Conservation (phyloP, 2,329 filamentous ascomycete genomes). For the Cercospora zeae-maydis region DNA sequence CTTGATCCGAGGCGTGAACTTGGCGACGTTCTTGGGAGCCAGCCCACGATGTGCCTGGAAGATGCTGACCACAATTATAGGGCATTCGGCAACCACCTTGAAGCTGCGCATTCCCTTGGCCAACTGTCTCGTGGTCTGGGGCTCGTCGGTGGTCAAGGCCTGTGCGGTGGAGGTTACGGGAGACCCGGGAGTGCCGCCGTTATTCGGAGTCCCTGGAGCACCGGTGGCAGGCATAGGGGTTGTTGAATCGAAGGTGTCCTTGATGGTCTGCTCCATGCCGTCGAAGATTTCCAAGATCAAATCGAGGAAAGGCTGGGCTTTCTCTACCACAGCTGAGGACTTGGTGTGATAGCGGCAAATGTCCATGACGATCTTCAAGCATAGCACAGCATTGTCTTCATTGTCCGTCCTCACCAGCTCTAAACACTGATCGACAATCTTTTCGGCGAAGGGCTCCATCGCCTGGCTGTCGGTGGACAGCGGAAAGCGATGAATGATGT, state of each 20-base stretch:
- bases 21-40: conserved; percentile 79
- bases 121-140: conserved; percentile 68
- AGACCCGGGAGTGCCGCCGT: conserved; percentile 69
- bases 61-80: conserved; percentile 97
- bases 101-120: conserved; percentile 97
- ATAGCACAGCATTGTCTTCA: conserved; percentile 97
- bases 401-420: conserved; percentile 85
- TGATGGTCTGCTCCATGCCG: conserved; percentile 90
- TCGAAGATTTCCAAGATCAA: conserved; percentile 95
- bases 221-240: conserved; percentile 53
- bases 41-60: conserved; percentile 86
- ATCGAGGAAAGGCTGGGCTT: conserved; percentile 83
- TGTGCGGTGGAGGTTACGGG: conserved; percentile 71
- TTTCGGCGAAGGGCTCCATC: conserved; percentile 82
- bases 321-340: conserved; percentile 60
- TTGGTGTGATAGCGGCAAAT: conserved; percentile 90
- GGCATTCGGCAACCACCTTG: conserved; percentile 95
- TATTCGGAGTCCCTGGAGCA: conserved; percentile 62
- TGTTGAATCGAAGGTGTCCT: conserved; percentile 80
- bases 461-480: conserved; percentile 62
- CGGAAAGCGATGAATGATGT: conserved; percentile 86
- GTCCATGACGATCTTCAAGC: conserved; percentile 97
- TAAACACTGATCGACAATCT: conserved; percentile 88
- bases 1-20: conserved; percentile 93
- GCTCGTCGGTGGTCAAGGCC: conserved; percentile 61